phyloP scores from a whole-genome alignment of 192 early-diverging fungal genomes.

The Dispira parvispora region DNA sequence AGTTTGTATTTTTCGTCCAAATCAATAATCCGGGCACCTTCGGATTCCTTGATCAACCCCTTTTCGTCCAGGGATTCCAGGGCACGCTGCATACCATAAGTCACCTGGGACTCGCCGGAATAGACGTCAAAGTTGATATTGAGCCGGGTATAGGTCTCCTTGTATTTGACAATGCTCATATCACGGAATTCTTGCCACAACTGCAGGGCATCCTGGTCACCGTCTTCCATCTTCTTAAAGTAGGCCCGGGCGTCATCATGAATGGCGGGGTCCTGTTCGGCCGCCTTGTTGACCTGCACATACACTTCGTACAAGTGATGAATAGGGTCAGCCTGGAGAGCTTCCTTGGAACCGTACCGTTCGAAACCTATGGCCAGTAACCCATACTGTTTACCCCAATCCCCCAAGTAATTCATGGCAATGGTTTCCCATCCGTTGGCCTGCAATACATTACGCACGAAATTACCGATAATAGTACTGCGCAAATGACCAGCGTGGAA shows the following conservation, averaged over 20 bases:
- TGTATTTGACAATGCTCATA: constrained; percentile 81
- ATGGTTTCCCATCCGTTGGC: constrained; percentile 85
- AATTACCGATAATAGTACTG: constrained; percentile 93
- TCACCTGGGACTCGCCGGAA: constrained; percentile 89
- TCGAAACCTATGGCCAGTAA: constrained; percentile 80
- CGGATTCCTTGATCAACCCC: constrained; percentile 50
- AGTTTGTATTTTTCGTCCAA: constrained; percentile 62
- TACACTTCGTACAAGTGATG: constrained; percentile 87
- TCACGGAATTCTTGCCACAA: constrained; percentile 84
- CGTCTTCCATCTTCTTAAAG: constrained; percentile 90
- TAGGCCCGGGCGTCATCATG: constrained; percentile 79
- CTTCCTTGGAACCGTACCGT: constrained; percentile 63
- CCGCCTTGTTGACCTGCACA: constrained; percentile 68
- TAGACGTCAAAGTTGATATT: constrained; percentile 88
- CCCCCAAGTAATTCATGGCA: constrained; percentile 93
- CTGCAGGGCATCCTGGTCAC: constrained; percentile 57
- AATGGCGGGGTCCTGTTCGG: constrained; percentile 40
- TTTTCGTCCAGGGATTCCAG: constrained; percentile 53
- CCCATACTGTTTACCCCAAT: constrained; percentile 99
- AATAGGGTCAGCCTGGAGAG: constrained; percentile 66
- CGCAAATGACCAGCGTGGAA: constrained; percentile 98
- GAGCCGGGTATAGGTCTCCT: constrained; percentile 76
- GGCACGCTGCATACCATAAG: constrained; percentile 46
- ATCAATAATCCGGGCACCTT: constrained; percentile 79
- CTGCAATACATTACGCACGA: constrained; percentile 64